These are phyloP conservation scores for Lachancea dasiensis DNA, from an alignment of 805 yeast species.

Conservation along the genomic window DNA sequence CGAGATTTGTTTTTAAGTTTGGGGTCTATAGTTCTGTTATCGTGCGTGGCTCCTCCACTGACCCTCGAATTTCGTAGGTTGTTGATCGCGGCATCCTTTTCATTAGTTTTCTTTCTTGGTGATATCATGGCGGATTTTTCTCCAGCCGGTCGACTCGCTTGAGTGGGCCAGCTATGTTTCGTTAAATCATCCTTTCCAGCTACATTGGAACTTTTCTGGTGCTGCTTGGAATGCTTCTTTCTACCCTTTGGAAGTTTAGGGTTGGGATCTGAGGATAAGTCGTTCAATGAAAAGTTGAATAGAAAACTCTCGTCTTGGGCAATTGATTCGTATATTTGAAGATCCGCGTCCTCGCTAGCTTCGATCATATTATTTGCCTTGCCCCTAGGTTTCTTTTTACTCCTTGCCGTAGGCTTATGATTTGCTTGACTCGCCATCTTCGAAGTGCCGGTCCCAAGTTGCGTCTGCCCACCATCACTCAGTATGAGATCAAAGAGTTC, in stretches of 20 bases:
- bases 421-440: neutral
- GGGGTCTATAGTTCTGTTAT: too few relatives aligned
- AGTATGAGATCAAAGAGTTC: conserved; percentile 5
- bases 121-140: too few relatives aligned
- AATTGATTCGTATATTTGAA: conserved; percentile 1
- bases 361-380: neutral
- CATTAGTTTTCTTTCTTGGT: too few relatives aligned
- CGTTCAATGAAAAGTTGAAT: neutral
- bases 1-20: too few relatives aligned
- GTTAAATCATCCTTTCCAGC: too few relatives aligned
- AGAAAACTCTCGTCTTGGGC: neutral
- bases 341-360: neutral
- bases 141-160: too few relatives aligned
- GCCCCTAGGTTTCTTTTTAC: conserved; percentile 2
- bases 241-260: neutral
- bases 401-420: neutral
- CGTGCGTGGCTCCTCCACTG: too few relatives aligned
- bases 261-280: neutral
- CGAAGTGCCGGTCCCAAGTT: too few relatives aligned
- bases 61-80: too few relatives aligned
- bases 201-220: too few relatives aligned
- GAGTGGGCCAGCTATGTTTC: too few relatives aligned
- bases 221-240: neutral
- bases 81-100: too few relatives aligned
- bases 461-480: conserved; percentile 1